These are phyloP conservation scores for Penicillium occitanis DNA, from an alignment of 2,329 filamentous ascomycete genomes.

Conservation along the genomic window DNA sequence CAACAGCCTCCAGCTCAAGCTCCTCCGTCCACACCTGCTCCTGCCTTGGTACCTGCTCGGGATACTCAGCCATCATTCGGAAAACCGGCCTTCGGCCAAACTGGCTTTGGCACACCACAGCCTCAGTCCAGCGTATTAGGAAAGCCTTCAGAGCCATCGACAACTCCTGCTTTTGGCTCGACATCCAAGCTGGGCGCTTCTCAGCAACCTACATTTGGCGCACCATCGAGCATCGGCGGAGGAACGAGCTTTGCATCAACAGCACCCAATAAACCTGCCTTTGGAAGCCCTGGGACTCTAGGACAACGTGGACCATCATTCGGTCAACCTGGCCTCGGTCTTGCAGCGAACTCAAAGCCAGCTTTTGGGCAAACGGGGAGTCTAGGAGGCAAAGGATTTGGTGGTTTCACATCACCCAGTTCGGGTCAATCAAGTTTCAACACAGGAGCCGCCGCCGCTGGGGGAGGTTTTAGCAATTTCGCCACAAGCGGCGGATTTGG, in stretches of 20 bases:
- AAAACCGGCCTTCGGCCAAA: conserved; percentile 28
- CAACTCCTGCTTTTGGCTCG: conserved; percentile 31
- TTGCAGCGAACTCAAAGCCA: conserved; percentile 22
- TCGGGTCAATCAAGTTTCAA: conserved; percentile 18
- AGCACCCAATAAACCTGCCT: conserved; percentile 23
- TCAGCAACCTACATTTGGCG: conserved; percentile 30
- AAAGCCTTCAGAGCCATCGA: conserved; percentile 29
- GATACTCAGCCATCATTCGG: not conserved
- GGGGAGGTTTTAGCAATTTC: conserved; percentile 18
- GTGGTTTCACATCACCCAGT: conserved; percentile 19
- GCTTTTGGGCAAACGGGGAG: conserved; percentile 32
- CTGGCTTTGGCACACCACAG: conserved; percentile 26
- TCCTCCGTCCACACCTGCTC: conserved; percentile 24
- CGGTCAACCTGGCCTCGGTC: conserved; percentile 36
- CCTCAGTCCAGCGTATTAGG: conserved; percentile 17
- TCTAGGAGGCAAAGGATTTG: conserved; percentile 21
- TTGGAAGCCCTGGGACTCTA: conserved; percentile 38
- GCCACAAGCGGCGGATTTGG: conserved; percentile 39
- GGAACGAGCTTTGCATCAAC: conserved; percentile 33
- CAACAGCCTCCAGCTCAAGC: conserved; percentile 24
- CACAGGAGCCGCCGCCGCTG: conserved; percentile 8
- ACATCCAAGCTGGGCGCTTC: conserved; percentile 28
- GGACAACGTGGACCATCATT: conserved; percentile 34
- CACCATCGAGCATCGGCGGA: conserved; percentile 30
- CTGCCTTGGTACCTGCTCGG: conserved; percentile 21